These are phyloP conservation scores for Kazachstania taianensis DNA, from an alignment of 805 yeast species.

Conservation along the genomic window DNA sequence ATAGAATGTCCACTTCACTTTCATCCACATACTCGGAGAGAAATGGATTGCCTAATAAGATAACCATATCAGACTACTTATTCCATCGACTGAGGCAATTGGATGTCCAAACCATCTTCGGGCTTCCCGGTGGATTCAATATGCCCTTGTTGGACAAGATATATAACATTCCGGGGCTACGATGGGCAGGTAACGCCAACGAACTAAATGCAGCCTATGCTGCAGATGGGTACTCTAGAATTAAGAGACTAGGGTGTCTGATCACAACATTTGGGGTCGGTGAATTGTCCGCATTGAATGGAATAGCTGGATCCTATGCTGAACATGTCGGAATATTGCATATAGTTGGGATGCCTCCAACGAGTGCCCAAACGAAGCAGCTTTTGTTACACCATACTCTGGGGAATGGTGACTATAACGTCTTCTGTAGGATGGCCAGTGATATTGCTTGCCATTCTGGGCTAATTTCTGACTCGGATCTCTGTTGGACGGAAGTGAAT, in stretches of 20 bases:
- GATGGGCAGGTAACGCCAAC: slow-evolving; percentile 80
- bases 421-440: slow-evolving; percentile 60
- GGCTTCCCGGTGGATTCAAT: slow-evolving; percentile 70
- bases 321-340: slow-evolving; percentile 77
- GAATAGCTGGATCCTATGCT: slow-evolving; percentile 72
- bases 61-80: slow-evolving; percentile 54
- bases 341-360: slow-evolving; percentile 72
- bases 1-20: too few species aligned
- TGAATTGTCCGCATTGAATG: slow-evolving; percentile 77
- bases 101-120: slow-evolving; percentile 48
- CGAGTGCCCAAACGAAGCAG: slow-evolving; percentile 30
- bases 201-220: slow-evolving; percentile 87
- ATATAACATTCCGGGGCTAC: slow-evolving; percentile 38
- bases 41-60: slow-evolving; percentile 12
- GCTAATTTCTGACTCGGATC: slow-evolving; percentile 43
- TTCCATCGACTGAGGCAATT: slow-evolving; percentile 48
- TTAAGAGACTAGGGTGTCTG: slow-evolving; percentile 30
- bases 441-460: slow-evolving; percentile 51
- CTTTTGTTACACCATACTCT: slow-evolving; percentile 64
- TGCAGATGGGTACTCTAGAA: slow-evolving; percentile 77
- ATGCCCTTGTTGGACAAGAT: slow-evolving; percentile 56
- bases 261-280: slow-evolving; percentile 78
- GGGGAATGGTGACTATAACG: slow-evolving; percentile 65
- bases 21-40: slow-evolving; percentile 9
- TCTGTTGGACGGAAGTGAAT: slow-evolving; percentile 59